Evolutionary conservation across 345 rosid genomes (phyloP).

Genomic region (Triadica sebifera): DNA sequence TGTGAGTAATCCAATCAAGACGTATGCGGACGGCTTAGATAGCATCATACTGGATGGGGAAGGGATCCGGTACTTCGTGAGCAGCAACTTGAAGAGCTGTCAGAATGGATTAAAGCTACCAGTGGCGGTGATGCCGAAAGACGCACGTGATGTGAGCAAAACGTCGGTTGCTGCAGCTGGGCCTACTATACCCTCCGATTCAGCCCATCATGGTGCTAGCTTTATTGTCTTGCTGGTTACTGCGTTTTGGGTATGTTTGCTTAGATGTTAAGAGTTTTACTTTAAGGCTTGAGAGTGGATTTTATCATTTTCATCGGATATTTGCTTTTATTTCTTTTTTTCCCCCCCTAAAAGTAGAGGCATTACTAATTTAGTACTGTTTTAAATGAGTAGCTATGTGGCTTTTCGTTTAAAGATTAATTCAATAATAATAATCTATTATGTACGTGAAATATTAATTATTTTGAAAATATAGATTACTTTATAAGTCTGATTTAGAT

Average conservation of each 20-base stretch:
- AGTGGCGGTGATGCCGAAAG: constrained; percentile 41
- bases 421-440: too few relatives aligned
- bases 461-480: too few relatives aligned
- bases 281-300: too few relatives aligned
- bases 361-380: too few relatives aligned
- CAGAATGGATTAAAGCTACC: constrained; percentile 59
- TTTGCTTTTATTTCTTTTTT: too few relatives aligned
- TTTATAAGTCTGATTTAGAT: too few relatives aligned
- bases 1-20: constrained; percentile 47
- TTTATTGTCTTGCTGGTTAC: constrained; percentile 13
- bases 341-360: too few relatives aligned
- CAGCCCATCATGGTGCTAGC: constrained; percentile 18
- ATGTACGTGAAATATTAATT: too few relatives aligned
- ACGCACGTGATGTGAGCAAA: neutral
- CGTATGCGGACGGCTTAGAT: constrained; percentile 46
- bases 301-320: too few relatives aligned
- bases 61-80: constrained; percentile 58
- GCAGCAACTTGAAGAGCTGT: constrained; percentile 44
- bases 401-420: too few relatives aligned
- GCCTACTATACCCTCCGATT: constrained; percentile 32
- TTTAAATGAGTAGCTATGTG: too few relatives aligned
- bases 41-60: constrained; percentile 33
- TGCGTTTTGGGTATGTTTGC: constrained; percentile 17
- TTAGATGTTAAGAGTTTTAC: neutral
- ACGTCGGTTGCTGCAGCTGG: constrained; percentile 24